Evolutionary conservation across 1,284 basidiomycete genomes (phyloP), one percentile per base, ranked within the genome.

Genomic region (Taiwanofungus camphoratus): DNA sequence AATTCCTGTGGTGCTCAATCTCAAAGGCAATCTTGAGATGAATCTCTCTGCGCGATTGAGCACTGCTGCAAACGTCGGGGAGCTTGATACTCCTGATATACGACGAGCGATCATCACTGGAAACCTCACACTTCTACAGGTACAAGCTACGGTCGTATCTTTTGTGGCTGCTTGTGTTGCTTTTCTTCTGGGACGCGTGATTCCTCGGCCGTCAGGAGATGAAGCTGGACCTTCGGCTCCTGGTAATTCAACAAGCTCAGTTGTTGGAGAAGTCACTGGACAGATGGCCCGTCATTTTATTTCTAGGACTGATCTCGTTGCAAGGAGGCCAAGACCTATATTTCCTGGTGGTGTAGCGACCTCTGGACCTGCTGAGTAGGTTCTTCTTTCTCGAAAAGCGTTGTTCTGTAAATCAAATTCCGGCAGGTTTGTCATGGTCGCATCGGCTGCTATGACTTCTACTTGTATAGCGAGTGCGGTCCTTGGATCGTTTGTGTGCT

Each of bases 1-100:
- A 45, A 85, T 97, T 6, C 94, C 95, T 9, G 93, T 96, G 54
- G 72, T 98, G 18, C 77, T 95, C 53, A 99, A 98, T 57, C 79
- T 99, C 50, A 97, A 97, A 61, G 95, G 95, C 13, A 97, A 97
- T 56, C 77, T 98, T 35, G 93, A 95, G 66, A 94, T 95, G 89
- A 94, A 93, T 52, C 78, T 89, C 11, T 87, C 84, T 9, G 83
- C 86, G 3, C 73, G 85, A n/a, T 67, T 88, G 12, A 77, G 79
- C 3, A 89, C 87, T 1, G 78, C 82, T 3, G 82, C 79, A 24
- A 91, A 96, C 55, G 83, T 94, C 36, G 93, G 94, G 41, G 84
- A 93, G 52, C 79, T 98, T 4, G 92, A 97, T 60, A 76, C 82
- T 16, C 78, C 81, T 0, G 59, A 65, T 3, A 75, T 73, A 6